Conservation (phyloP, 805 yeast species). For the Phaffomyces opuntiae region DNA sequence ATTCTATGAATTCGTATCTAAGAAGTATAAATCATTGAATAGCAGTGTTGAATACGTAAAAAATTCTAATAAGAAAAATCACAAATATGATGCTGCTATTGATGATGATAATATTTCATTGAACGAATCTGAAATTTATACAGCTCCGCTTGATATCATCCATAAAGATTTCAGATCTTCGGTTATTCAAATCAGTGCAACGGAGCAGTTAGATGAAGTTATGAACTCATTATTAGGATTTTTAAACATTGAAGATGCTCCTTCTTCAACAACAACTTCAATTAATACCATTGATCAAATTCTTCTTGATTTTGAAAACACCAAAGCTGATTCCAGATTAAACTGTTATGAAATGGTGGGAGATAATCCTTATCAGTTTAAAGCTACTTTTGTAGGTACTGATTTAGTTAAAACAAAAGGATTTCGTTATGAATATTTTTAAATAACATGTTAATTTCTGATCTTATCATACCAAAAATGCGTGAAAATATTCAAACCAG, state of each 20-base stretch:
- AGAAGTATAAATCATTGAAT: too few relatives aligned
- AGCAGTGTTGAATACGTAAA: too few relatives aligned
- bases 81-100: not conserved
- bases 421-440: not conserved
- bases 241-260: not conserved
- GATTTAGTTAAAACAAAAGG: not conserved
- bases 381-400: not conserved
- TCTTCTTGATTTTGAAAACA: not conserved
- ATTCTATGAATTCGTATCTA: too few relatives aligned
- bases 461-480: too few relatives aligned
- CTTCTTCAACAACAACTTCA: not conserved
- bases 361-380: not conserved
- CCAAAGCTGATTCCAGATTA: too few relatives aligned
- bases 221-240: not conserved
- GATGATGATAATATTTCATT: constrained; percentile 1
- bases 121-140: not conserved
- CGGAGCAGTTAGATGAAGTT: not conserved
- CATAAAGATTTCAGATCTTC: not conserved
- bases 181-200: not conserved
- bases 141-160: too few relatives aligned
- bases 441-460: not conserved
- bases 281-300: not conserved
- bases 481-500: too few relatives aligned
- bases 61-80: not conserved
- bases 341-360: not conserved